Percentiles rank a stretch among this genome's conserved stretches.
These are phyloP conservation scores for Daphne laureola DNA, from an alignment of 441 rosid genomes.

Conservation along the genomic window DNA sequence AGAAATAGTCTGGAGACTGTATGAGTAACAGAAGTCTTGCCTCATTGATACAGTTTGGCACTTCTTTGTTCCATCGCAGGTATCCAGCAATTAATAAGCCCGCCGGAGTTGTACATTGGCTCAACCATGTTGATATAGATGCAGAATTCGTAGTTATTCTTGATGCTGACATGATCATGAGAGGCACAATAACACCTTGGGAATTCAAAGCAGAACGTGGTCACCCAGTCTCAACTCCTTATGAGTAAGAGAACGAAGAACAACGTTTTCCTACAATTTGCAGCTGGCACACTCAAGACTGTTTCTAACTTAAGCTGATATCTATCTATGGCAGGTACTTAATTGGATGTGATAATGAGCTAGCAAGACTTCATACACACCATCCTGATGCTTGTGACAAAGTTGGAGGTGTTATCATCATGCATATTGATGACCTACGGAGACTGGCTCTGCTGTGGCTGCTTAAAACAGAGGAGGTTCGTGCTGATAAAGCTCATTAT, in stretches of 20 bases:
- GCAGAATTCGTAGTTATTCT: slow-evolving; percentile 91
- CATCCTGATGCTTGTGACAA: slow-evolving; percentile 93
- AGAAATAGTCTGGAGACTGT: too few species aligned
- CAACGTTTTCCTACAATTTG: not conserved
- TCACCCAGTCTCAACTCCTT: slow-evolving; percentile 97
- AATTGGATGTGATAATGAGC: slow-evolving; percentile 92
- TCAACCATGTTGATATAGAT: slow-evolving; percentile 76
- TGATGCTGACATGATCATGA: slow-evolving; percentile 95
- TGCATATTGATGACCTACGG: slow-evolving; percentile 94
- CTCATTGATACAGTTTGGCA: not conserved
- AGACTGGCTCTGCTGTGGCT: slow-evolving; percentile 83
- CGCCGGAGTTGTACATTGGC: slow-evolving; percentile 98
- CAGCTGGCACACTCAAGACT: not conserved
- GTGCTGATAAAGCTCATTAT: slow-evolving; percentile 93
- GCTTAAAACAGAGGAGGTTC: slow-evolving; percentile 95
- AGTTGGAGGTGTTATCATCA: slow-evolving; percentile 96
- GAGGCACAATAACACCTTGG: slow-evolving; percentile 99
- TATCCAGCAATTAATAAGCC: slow-evolving; percentile 99
- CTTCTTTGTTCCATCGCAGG: slow-evolving; percentile 38
- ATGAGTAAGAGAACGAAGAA: slow-evolving; percentile 51
- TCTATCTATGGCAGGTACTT: slow-evolving; percentile 55
- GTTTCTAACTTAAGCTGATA: not conserved
- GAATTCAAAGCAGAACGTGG: slow-evolving; percentile 89
- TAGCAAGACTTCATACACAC: slow-evolving; percentile 86
- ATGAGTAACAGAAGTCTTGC: too few species aligned